Percentiles rank a stretch among this genome's conserved stretches.
These are phyloP conservation scores for Austroboletus eburneus DNA, from an alignment of 768 basidiomycete genomes.

Conservation along the genomic window DNA sequence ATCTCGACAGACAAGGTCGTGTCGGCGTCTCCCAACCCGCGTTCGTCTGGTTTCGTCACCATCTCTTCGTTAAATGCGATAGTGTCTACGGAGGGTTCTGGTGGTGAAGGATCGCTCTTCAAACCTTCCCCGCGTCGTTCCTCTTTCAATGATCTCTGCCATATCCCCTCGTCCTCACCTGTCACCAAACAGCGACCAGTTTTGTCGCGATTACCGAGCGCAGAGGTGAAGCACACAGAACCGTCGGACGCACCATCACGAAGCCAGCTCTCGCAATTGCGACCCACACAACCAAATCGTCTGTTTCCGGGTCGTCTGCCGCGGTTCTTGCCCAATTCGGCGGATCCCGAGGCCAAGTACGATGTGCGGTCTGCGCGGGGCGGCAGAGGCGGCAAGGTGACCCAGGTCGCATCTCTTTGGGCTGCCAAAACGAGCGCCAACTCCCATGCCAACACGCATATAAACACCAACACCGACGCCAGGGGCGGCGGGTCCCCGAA, in stretches of 20 bases:
- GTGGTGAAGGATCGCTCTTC: neutral
- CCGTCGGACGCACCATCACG: neutral
- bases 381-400: conserved; percentile 69
- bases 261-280: neutral
- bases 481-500: conserved; percentile 3
- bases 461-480: neutral
- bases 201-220: conserved; percentile 13
- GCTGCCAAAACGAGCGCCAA: conserved; percentile 41
- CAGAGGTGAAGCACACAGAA: conserved; percentile 8
- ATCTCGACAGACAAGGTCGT: conserved; percentile 14
- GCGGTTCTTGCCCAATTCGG: conserved; percentile 30
- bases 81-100: conserved; percentile 2
- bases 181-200: neutral
- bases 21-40: conserved; percentile 55
- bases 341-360: conserved; percentile 58
- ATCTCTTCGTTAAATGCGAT: conserved; percentile 48
- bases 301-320: conserved; percentile 29
- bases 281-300: neutral
- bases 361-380: conserved; percentile 75
- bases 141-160: conserved; percentile 20
- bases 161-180: conserved; percentile 2
- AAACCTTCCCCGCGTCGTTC: conserved; percentile 17
- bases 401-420: conserved; percentile 73
- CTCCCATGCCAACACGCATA: neutral
- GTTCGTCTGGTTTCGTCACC: conserved; percentile 74